phyloP scores from a whole-genome alignment of 129 eudicot species.

The Calendula officinalis region DNA sequence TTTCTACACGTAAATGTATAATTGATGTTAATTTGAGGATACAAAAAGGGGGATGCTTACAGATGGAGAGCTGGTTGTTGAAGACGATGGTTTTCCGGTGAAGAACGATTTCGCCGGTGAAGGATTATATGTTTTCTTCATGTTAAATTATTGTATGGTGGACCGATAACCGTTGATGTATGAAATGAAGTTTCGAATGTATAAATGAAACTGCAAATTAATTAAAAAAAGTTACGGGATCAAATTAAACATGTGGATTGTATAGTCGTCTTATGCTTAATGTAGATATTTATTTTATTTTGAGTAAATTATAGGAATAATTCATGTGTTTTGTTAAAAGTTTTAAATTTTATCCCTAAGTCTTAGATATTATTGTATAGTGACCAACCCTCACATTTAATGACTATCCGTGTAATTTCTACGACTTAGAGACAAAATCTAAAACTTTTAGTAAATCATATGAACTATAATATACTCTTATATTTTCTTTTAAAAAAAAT shows the following conservation, averaged over 20 bases:
- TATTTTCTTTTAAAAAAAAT: too few species aligned
- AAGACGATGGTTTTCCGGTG: constrained; percentile 8
- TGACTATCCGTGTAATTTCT: too few species aligned
- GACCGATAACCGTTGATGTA: not conserved
- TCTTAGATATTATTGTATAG: too few species aligned
- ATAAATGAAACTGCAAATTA: constrained; percentile 22
- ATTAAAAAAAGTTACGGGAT: not conserved
- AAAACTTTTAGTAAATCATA: too few species aligned
- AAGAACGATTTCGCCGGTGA: not conserved
- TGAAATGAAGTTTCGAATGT: not conserved
- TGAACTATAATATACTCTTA: too few species aligned
- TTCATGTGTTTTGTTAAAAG: too few species aligned
- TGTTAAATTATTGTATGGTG: constrained; percentile 4
- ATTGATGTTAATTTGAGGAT: constrained; percentile 9
- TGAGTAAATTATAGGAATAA: not conserved
- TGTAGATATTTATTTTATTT: not conserved
- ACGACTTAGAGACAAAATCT: too few species aligned
- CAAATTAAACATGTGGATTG: constrained; percentile 21
- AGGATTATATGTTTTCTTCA: constrained; percentile 2
- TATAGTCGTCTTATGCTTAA: constrained; percentile 8
- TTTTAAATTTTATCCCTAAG: too few species aligned
- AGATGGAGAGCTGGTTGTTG: constrained; percentile 15
- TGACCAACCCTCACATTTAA: too few species aligned
- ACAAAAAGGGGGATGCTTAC: constrained; percentile 6
- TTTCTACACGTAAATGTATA: not conserved